Evolutionary conservation across 139 green algal genomes (phyloP), one percentile per base, ranked within the genome.

Genomic region (Coccomyxa sp.): DNA sequence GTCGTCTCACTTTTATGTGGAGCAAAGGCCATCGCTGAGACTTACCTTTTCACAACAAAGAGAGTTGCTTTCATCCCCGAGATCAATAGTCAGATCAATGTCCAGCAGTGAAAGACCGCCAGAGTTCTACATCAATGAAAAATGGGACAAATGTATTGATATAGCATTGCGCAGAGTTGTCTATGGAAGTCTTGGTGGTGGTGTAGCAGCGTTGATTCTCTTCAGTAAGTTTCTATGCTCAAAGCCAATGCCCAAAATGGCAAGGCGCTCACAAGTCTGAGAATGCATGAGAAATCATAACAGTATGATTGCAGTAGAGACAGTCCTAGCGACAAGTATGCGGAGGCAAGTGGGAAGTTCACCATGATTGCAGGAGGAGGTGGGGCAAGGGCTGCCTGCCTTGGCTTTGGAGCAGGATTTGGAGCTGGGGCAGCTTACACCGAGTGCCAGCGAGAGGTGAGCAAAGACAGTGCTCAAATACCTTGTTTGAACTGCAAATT

Each of bases 91-190:
- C 38, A 51, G 38, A 51, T 51, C 38, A 51, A 51, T 51, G 38
- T 51, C 38, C 38, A 51, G 38, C 38, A 51, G 38, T 51, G 38
- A 51, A 51, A 51, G 38, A 30, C 83, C 83, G 27, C 66, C 31
- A 38, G 78, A 86, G 18, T 80, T 83, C 28, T 86, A 86, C 83
- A 86, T 83, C 45, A 71, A 83, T 59, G 83, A 80, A 30, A 80
- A 86, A 27, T 86, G 83, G 83, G 83, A 86, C 57, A 75, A 77
- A 13, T 80, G 67, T 78, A 83, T 83, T 57, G 83, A 86, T 67
- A 16, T 83, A 18, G 59, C 57, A 13, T 23, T 86, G 51, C 66
- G 78, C 32, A 32, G 83, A 25, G 71, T 77, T 13, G 80, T 82
- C 21, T 86, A 86, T 67, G 80, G 78, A 13, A 76, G 23, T 58